Base-by-base conservation (phyloP, 192 early-diverging fungal species). In the Funneliformis mosseae region DNA sequence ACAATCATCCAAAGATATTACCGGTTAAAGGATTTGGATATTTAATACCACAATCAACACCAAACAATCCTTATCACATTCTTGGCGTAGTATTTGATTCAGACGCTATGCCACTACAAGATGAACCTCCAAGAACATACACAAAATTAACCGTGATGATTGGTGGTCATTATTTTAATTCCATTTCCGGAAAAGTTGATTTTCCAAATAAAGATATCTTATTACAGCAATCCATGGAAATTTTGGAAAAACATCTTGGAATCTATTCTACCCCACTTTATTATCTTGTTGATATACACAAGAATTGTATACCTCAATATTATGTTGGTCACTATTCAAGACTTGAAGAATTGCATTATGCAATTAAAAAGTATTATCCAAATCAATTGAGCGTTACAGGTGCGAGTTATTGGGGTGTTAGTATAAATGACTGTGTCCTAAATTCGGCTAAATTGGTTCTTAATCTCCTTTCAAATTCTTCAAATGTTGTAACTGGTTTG, bases 1-100 rank as follows among this genome's bases (percentile, higher is more conserved):
- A 91, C 76, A 38, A 83, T 10, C 83, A 81, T 12, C 70, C 82
- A 5, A 78, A 84, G 9, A 77, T 90, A 1, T 85, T 94, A 8
- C 86, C 89, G 0, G 87, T 94, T 12, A 88, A 92, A 62, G 97
- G 97, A 2, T 99, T 99, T 86, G 97, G 97, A 8, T 97, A 94
- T 78, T 88, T 99, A 27, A 91, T 95, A 14, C 97, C 97, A 7
- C 84, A 87, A 18, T 87, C 91, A 1, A 88, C 91, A 23, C 84
- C 87, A 71, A 83, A 82, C 18, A 88, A 89, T 48, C 81, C 77
- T 10, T 85, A 87, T 21, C 81, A 86, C 7, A 33, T 76, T 9
- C 84, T 99, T 12, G 97, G 97, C 12, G 88, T 92, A 18, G 93
- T 97, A 9, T 96, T 97, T 84, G 97, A 99, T 81, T 96, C 95